Evolutionary conservation across 495 filamentous ascomycete species (phyloP), one percentile per base, ranked within the genome.

Genomic region (Tuber indicum): DNA sequence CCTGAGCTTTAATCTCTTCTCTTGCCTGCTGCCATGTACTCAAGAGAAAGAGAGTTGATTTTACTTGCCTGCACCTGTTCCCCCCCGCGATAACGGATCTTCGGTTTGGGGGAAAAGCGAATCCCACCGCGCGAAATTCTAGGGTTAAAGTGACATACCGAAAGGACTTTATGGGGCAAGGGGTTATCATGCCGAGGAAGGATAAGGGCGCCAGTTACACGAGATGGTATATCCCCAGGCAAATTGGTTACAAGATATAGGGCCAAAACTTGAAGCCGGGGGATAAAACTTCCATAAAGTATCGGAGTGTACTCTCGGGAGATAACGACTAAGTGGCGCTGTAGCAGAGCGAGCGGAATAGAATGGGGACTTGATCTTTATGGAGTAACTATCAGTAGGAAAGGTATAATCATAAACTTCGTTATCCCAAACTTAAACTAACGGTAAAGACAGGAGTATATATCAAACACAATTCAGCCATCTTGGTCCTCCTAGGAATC

Each of bases 91-190:
- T 47, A 74, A 19, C 26, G 71, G 43, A 71, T 41, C 41, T 52
- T 36, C 77, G 62, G 73, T 42, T 12, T 21, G 26, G 19, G 32
- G 42, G 26, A 42, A 23, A 41, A 46, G 19, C 42, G 3, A 78
- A 72, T 49, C 43, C 62, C 26, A 26, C 71, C 58, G 74, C 71
- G 71, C 74, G 74, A 62, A 44, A 80, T 72, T 74, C 74, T 62
- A 58, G 71, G 73, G 74, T 58, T 70, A 80, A 80, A 76, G 66
- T 72, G 45, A 73, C 70, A 36, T 58, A 26, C 71, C 16, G 36
- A 49, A 42, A 74, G 62, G 10, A 17, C 45, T 66, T 36, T 17
- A 46, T 71, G 44, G 36, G 42, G 41, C 32, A 79, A 75, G 26
- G 45, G 72, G 44, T 45, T 26, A 49, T 71, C 42, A 77, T 66